Evolutionary conservation across 2,329 filamentous ascomycete species (phyloP).

Genomic region (Juglanconis oblonga): DNA sequence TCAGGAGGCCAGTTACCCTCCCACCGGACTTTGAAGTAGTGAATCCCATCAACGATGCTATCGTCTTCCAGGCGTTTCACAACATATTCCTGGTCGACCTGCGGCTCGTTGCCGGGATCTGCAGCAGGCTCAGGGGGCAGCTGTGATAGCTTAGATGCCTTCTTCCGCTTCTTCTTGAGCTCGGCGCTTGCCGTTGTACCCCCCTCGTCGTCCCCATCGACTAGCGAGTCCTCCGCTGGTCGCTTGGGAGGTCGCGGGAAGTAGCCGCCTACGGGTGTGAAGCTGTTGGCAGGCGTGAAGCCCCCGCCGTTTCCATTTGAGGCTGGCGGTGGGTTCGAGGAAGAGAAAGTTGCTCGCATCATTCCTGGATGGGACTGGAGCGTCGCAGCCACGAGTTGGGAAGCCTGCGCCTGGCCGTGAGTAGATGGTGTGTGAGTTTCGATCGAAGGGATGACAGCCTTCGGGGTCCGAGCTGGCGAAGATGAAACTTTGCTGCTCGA

Average conservation of each 20-base stretch:
- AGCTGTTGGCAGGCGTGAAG: slow-evolving; percentile 18
- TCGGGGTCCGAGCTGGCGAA: not conserved
- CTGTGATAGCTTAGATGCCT: not conserved
- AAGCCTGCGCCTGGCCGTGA: not conserved
- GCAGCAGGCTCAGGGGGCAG: slow-evolving; percentile 21
- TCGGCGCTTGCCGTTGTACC: not conserved
- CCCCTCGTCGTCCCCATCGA: not conserved
- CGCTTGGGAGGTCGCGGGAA: slow-evolving; percentile 5
- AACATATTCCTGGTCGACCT: slow-evolving; percentile 34
- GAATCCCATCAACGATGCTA: slow-evolving; percentile 35
- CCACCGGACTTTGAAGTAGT: slow-evolving; percentile 54
- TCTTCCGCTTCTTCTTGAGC: slow-evolving; percentile 3
- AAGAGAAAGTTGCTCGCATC: not conserved
- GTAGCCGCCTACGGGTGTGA: slow-evolving; percentile 26
- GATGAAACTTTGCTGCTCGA: not conserved
- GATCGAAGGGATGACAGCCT: not conserved
- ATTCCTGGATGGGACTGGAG: not conserved
- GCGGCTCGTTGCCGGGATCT: slow-evolving; percentile 23
- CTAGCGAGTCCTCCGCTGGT: not conserved
- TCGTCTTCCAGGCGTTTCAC: slow-evolving; percentile 45
- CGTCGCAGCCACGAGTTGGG: not conserved
- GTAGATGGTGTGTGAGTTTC: not conserved
- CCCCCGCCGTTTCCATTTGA: not conserved
- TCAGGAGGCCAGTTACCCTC: slow-evolving; percentile 53
- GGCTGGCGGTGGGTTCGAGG: not conserved